Conservation (phyloP, 441 rosid species). For the Biscutella auriculata region DNA sequence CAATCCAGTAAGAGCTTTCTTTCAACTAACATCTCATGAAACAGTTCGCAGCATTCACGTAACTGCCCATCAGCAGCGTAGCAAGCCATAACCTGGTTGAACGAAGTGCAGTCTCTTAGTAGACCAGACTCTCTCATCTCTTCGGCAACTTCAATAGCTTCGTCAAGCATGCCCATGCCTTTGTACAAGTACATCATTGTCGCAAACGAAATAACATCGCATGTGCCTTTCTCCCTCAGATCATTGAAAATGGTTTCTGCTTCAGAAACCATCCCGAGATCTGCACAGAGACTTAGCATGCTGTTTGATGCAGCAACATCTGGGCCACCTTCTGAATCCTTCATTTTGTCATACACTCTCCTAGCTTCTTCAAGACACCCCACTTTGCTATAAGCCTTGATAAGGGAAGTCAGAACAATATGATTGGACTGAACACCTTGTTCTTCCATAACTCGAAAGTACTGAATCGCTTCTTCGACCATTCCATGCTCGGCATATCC, state of each 20-base stretch:
- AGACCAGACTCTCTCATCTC: constrained; percentile 68
- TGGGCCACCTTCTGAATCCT: constrained; percentile 49
- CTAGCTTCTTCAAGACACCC: constrained; percentile 66
- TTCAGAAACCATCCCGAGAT: constrained; percentile 65
- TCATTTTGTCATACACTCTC: constrained; percentile 50
- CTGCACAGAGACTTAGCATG: constrained; percentile 68
- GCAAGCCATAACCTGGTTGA: constrained; percentile 66
- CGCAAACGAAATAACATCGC: constrained; percentile 60
- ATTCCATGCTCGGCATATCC: constrained; percentile 64
- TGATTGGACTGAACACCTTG: constrained; percentile 47
- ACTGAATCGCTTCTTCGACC: constrained; percentile 57
- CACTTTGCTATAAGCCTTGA: constrained; percentile 72
- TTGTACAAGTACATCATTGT: constrained; percentile 76
- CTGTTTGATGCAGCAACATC: constrained; percentile 68
- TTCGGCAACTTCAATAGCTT: constrained; percentile 73
- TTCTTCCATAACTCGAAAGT: constrained; percentile 52
- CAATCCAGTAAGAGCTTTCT: constrained; percentile 50
- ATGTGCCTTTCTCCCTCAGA: constrained; percentile 45
- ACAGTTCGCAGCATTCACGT: constrained; percentile 49
- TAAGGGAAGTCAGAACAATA: constrained; percentile 63
- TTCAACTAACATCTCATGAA: constrained; percentile 55
- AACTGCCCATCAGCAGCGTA: constrained; percentile 58
- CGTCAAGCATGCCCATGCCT: constrained; percentile 75
- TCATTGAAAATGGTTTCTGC: constrained; percentile 50
- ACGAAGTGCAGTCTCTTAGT: constrained; percentile 46